Evolutionary conservation across 2,329 filamentous ascomycete species (phyloP).

Genomic region (Apiospora saccharicola): DNA sequence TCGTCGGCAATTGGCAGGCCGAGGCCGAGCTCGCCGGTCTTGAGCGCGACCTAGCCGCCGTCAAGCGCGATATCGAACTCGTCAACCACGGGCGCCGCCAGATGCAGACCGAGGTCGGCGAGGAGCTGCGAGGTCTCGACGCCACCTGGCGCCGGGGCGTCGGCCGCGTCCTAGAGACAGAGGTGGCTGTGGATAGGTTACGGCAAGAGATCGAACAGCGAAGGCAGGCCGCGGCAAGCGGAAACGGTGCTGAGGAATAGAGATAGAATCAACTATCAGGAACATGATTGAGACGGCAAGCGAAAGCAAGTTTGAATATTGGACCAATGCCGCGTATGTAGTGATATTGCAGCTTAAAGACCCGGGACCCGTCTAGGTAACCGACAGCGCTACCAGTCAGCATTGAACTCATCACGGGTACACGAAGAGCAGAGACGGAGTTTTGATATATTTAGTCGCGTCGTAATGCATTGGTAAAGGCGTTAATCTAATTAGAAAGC

Average conservation of each 20-base stretch:
- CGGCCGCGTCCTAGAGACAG: constrained; percentile 82
- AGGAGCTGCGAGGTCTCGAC: constrained; percentile 77
- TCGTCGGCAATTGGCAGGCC: constrained; percentile 81
- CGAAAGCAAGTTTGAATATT: neutral
- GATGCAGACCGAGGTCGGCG: constrained; percentile 74
- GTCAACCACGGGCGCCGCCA: constrained; percentile 74
- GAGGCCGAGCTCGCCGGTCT: constrained; percentile 74
- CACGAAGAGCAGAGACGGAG: neutral
- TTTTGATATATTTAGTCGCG: neutral
- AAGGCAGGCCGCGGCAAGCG: constrained; percentile 50
- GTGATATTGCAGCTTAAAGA: neutral
- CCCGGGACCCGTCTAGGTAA: neutral
- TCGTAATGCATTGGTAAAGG: constrained; percentile 11
- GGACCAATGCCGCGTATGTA: neutral
- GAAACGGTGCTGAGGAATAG: neutral
- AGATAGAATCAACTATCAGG: neutral
- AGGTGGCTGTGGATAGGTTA: constrained; percentile 81
- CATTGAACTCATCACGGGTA: neutral
- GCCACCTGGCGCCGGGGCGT: constrained; percentile 82
- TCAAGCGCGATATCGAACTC: constrained; percentile 74
- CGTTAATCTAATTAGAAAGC: constrained; percentile 24
- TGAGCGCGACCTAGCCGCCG: constrained; percentile 76
- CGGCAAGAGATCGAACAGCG: constrained; percentile 71
- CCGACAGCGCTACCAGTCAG: neutral
- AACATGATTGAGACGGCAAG: neutral